Evolutionary conservation across 202 grass and related monocot species (phyloP), one percentile per base, ranked within the genome.

Genomic region (Setaria italica): DNA sequence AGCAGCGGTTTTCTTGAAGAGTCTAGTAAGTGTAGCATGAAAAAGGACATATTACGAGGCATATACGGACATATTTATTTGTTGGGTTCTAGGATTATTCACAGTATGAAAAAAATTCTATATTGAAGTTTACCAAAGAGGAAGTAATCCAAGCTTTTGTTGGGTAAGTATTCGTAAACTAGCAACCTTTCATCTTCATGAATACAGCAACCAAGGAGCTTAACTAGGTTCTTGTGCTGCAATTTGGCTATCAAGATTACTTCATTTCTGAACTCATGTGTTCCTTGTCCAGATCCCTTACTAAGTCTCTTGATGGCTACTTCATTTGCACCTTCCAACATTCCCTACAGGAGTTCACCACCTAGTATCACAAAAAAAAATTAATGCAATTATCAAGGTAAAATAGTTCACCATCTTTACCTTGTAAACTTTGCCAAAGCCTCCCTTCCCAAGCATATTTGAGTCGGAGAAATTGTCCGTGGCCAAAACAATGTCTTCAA

Each of bases 151-250:
- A n/a, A n/a, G n/a, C n/a, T n/a, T n/a, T n/a, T n/a, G n/a, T n/a
- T n/a, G n/a, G n/a, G n/a, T n/a, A n/a, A n/a, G n/a, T 45, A 83
- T 21, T 87, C 89, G 1, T 87, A 91, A 2, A 85, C 73, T 34
- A 91, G 25, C 16, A 91, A 9, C n/a, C 42, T 88, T 37, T 91
- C 89, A 67, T 88, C 85, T 51, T 62, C 81, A 81, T 88, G 67
- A 70, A 85, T 82, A 42, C 85, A 88, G 2, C 63, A 91, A 60
- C 77, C 85, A 9, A 88, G 48, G 72, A 91, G 85, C 34, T 8
- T 88, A 35, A 91, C 89, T 21, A 91, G 78, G 57, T 91, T 88
- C 20, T 60, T 91, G 33, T 91, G 89, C 77, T 88, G 89, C 34
- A 91, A 58, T 80, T 81, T 85, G 1, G 89, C 63, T 67, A 91